phyloP scores from a whole-genome alignment of 1,284 basidiomycete genomes.

The Pyrrhoderma noxium region DNA sequence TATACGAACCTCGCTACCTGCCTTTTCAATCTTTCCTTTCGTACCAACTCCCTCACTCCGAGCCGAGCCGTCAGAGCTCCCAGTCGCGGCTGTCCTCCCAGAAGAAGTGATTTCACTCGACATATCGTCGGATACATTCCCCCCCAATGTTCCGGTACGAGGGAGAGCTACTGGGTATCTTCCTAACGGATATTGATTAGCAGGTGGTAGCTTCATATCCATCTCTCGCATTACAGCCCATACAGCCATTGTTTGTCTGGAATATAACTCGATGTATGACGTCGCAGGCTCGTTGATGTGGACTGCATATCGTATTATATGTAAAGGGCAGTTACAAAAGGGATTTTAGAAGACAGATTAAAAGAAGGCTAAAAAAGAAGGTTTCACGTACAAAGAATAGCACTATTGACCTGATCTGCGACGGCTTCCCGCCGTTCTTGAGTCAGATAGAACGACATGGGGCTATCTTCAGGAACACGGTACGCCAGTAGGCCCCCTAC shows the following conservation, averaged over 20 bases:
- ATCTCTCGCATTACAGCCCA: conserved; percentile 50
- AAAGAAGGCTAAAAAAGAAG: not conserved
- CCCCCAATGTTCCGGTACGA: too few species aligned
- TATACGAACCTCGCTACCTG: too few species aligned
- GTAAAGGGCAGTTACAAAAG: too few species aligned
- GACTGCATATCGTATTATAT: conserved; percentile 44
- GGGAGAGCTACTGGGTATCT: too few species aligned
- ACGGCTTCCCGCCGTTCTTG: conserved; percentile 69
- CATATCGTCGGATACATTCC: too few species aligned
- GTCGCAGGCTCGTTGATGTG: conserved; percentile 42
- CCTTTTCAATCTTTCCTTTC: too few species aligned
- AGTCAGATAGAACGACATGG: conserved; percentile 60
- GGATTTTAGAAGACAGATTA: conserved; percentile 6
- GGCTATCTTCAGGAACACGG: conserved; percentile 61
- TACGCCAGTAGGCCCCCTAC: conserved; percentile 77
- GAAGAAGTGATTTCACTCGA: too few species aligned
- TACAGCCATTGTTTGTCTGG: conserved; percentile 51
- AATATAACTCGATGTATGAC: conserved; percentile 53
- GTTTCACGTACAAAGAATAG: conserved; percentile 61
- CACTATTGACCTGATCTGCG: conserved; percentile 81
- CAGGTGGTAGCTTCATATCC: conserved; percentile 37
- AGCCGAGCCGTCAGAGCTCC: too few species aligned
- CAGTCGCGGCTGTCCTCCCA: too few species aligned
- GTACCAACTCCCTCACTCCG: too few species aligned
- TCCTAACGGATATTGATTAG: too few species aligned